Evolutionary conservation across 1,139 yeast species (phyloP).

Genomic region (Arxiozyma heterogenica): DNA sequence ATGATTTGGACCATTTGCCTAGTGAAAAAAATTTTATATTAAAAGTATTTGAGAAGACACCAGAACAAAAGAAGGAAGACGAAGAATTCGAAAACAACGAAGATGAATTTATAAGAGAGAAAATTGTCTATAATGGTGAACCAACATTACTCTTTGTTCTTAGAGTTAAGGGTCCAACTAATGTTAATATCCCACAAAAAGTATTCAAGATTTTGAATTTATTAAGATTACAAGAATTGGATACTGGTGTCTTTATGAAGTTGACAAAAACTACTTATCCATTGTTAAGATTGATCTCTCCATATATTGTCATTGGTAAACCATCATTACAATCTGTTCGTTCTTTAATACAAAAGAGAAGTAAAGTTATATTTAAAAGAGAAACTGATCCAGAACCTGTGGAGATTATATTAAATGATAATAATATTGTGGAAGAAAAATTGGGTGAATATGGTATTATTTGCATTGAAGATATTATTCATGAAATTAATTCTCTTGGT

Average conservation of each 20-base stretch:
- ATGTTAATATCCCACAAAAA: conserved; percentile 57
- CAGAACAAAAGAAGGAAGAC: conserved; percentile 8
- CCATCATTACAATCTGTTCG: conserved; percentile 67
- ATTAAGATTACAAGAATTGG: conserved; percentile 48
- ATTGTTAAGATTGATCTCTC: conserved; percentile 55
- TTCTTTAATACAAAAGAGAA: conserved; percentile 67
- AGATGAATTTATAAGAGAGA: conserved; percentile 31
- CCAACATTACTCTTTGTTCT: conserved; percentile 54
- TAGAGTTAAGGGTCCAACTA: conserved; percentile 54
- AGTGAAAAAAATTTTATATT: conserved; percentile 25
- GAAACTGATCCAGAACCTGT: conserved; percentile 33
- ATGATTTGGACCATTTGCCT: conserved; percentile 20
- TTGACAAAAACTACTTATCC: conserved; percentile 48
- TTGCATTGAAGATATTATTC: conserved; percentile 72
- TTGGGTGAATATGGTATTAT: conserved; percentile 62
- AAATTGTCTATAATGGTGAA: conserved; percentile 32
- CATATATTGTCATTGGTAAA: conserved; percentile 62
- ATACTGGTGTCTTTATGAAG: conserved; percentile 66
- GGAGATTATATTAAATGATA: conserved; percentile 52
- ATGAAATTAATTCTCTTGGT: conserved; percentile 55
- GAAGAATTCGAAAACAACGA: conserved; percentile 12
- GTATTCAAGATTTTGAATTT: conserved; percentile 50
- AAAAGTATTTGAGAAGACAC: conserved; percentile 21
- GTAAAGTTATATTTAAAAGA: conserved; percentile 39
- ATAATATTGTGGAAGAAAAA: conserved; percentile 62